Conservation (phyloP, 1,284 basidiomycete genomes). For the Bjerkandera adusta region DNA sequence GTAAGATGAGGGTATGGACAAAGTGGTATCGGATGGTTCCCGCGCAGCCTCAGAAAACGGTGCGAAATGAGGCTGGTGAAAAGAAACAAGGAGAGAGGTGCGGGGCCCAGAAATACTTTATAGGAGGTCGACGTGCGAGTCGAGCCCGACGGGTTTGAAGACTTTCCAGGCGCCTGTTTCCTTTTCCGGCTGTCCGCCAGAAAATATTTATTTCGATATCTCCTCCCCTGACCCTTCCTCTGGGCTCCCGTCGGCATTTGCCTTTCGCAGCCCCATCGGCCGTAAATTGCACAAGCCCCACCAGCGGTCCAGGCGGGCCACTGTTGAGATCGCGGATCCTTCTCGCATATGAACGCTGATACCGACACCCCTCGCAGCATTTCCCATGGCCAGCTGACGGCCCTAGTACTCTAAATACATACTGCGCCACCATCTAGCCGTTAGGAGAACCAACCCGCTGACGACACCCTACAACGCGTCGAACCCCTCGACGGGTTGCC, state of each 20-base stretch:
- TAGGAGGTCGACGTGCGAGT: conserved; percentile 23
- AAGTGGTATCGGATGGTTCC: conserved; percentile 34
- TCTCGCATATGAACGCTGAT: no score
- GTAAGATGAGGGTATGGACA: conserved; percentile 36
- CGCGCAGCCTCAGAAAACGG: conserved; percentile 29
- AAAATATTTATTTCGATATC: no score
- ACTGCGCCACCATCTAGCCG: no score
- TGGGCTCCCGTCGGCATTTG: no score
- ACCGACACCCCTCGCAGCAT: no score
- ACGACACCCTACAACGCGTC: conserved; percentile 23
- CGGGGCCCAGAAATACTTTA: conserved; percentile 24
- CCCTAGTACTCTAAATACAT: no score
- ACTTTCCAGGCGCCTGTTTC: conserved; percentile 4
- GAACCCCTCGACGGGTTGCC: conserved; percentile 52
- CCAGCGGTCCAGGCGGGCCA: no score
- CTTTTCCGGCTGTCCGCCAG: conserved; percentile 3
- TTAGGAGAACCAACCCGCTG: not conserved
- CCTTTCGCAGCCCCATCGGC: no score
- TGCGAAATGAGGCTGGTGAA: conserved; percentile 23
- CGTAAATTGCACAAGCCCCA: no score
- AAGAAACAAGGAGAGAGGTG: conserved; percentile 30
- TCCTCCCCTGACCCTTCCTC: no score
- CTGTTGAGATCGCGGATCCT: no score
- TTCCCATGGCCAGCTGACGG: no score
- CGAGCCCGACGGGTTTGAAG: conserved; percentile 11